Base-by-base conservation (phyloP, 306 rosid species). In the Aeschynomene evenia region DNA sequence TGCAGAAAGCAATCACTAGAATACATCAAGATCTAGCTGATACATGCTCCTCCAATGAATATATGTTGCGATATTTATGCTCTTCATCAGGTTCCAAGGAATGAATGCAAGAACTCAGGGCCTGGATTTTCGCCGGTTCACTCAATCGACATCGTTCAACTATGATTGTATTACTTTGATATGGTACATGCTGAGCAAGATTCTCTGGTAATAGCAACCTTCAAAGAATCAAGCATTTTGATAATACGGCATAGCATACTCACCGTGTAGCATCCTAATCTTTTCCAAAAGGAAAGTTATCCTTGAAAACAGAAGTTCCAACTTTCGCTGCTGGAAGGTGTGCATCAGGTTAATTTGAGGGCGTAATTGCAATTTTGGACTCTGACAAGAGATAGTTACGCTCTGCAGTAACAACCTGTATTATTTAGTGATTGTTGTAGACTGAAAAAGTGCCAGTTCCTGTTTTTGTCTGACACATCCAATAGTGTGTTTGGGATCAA, bases 11-110 rank as follows among this genome's bases (percentile, higher is more conserved):
- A 56, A 81, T 95, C 31, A 87, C 95, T 16, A 80, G 80, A 81
- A 80, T 77, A 12, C 95, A 94, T 80, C 95, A 87, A 63, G 99
- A 94, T 77, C 80, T 94, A 70, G 92, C 95, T 22, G 96, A 87
- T 67, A 94, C 86, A 9, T 91, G 96, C 75, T 89, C 94, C 26
- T 94, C 99, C 59, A 94, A 94, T 15, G 97, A 94, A 79, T 88
- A 80, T 61, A 84, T 65, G 88, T 92, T 91, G 72, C 86, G 78
- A 21, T 94, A 89, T 80, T 79, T 94, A 59, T 85, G 96, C 71
- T 81, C 92, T 20, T 68, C 82, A 6, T 68, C 82, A 6, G 80
- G 45, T 68, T 68, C 85, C 45, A 62, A 66, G 63, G 78, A 83
- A 84, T 85, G 81, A 83, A 12, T 14, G 62, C 31, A 34, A 42